Evolutionary conservation across 23 red algal genomes (phyloP), one percentile per base, ranked within the genome.

Genomic region (Gracilaria caudata): DNA sequence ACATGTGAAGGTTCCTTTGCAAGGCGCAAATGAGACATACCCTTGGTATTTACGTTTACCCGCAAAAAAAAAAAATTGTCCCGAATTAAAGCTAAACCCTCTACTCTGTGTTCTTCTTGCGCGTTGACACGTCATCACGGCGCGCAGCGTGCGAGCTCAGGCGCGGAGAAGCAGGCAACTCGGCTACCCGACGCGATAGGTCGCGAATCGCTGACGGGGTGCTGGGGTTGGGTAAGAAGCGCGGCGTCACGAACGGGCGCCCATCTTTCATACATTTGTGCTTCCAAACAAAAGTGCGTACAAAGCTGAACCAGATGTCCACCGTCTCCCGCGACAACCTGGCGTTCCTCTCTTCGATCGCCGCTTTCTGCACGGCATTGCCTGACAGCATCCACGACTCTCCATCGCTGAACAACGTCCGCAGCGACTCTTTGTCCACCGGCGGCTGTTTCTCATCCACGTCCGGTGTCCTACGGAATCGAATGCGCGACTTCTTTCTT

Each of bases 341-440:
- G 21, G n/a, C 43, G 37, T 43, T 49, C 21, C 70, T 46, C 21
- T 75, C 70, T 4, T 21, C 37, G 25, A 75, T 49, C 19, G 70
- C 70, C 43, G 39, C 70, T 24, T 75, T 49, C 25, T 75, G 70
- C 70, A 75, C 37, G 4, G 29, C 70, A 17, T 75, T 75, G 37
- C 33, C 39, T 6, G 29, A 24, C 37, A 21, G 4, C 39, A 75
- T 32, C 39, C 37, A 49, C 20, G 34, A 24, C 43, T 43, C 37
- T 3, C 70, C 70, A 24, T 75, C 70, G 43, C 33, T 75, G 70
- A 75, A 75, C 39, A 75, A 20, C 37, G 70, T 75, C 7, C 43
- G 34, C 0, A 75, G 37, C 21, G 70, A 39, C 70, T 33, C 70
- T 3, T 9, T 17, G 43, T 75, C 33, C 61, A 9, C 29, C 37